Base-by-base conservation (phyloP, 2,329 filamentous ascomycete species). In the Harringtonia lauricola region DNA sequence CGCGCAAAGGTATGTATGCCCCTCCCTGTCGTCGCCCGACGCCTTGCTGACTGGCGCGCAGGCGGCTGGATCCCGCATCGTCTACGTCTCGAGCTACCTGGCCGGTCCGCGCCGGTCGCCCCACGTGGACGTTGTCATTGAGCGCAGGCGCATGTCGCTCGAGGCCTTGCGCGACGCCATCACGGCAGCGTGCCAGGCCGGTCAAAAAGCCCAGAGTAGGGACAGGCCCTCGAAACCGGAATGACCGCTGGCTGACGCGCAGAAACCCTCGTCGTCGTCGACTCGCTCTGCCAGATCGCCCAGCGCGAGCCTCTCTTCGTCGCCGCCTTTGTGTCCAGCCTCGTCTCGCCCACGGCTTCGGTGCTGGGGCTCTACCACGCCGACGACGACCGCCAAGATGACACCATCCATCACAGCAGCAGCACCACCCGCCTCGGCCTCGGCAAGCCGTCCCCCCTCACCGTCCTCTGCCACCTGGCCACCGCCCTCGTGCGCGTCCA, bases 281-380 rank as follows among this genome's bases (percentile, higher is more conserved):
- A 95, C 66, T 79, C 79, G 3, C 74, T 95, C 14, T 82, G 89
- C 56, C 70, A 77, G 4, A 70, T 94, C 4, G 63, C 71, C 29
- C 63, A 72, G 22, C 56, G 65, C 3, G 63, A 70, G 48, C 67
- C 74, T 2, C 68, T 78, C 30, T 70, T 74, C 49, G 68, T 86
- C 10, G 75, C 79, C 14, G 66, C 70, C 45, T 88, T 86, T 57
- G 79, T 92, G 41, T 84, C 80, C 21, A 77, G 75, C 45, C 64
- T 81, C 48, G 74, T 86, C 52, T 70, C 72, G 3, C 82, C 86
- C 1, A 58, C 67, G 26, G 75, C 81, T 30, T 88, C 85, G 7
- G 71, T 95, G 35, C 67, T 95, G 8, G 81, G 80, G 36, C 76
- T 83, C 47, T 94, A 94, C 61, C 92, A 96, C 65, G 68, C 74